Percentiles rank a stretch among this genome's conserved stretches.
Evolutionary conservation across 2,329 filamentous ascomycete genomes (phyloP).

Genomic region (Microascus cirrosus): DNA sequence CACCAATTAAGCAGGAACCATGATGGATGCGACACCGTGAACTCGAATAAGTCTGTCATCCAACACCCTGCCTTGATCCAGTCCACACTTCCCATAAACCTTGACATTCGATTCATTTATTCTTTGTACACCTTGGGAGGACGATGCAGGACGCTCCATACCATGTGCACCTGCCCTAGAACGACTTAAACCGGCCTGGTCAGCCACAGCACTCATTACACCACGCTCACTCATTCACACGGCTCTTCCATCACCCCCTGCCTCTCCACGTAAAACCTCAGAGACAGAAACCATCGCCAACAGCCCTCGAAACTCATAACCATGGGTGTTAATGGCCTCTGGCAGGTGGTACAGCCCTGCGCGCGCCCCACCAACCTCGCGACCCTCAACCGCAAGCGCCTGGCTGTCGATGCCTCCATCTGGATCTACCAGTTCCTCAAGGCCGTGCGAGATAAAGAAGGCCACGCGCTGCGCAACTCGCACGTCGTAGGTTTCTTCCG

Average conservation of each 20-base stretch:
- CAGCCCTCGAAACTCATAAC: background rate
- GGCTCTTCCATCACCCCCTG: background rate
- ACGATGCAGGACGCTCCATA: background rate
- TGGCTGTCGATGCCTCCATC: conserved; percentile 95
- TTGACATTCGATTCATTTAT: background rate
- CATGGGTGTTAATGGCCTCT: conserved; percentile 99
- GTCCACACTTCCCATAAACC: background rate
- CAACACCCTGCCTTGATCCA: background rate
- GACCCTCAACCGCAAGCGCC: conserved; percentile 88
- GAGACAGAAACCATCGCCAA: background rate
- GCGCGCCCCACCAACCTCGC: conserved; percentile 93
- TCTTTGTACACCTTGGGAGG: background rate
- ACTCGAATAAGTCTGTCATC: background rate
- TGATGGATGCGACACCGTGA: background rate
- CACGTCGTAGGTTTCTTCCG: conserved; percentile 98
- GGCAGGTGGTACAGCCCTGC: conserved; percentile 91
- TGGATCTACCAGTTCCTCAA: conserved; percentile 99
- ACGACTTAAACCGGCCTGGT: conserved; percentile 1
- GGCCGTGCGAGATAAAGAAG: conserved; percentile 95
- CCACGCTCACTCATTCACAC: background rate
- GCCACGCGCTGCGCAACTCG: conserved; percentile 89
- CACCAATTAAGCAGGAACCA: background rate
- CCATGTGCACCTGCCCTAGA: background rate
- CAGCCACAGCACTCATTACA: background rate
- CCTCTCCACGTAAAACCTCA: background rate